These are phyloP conservation scores for Uronychia setigera DNA, from an alignment of 73 alveolate genomes.

Conservation along the genomic window DNA sequence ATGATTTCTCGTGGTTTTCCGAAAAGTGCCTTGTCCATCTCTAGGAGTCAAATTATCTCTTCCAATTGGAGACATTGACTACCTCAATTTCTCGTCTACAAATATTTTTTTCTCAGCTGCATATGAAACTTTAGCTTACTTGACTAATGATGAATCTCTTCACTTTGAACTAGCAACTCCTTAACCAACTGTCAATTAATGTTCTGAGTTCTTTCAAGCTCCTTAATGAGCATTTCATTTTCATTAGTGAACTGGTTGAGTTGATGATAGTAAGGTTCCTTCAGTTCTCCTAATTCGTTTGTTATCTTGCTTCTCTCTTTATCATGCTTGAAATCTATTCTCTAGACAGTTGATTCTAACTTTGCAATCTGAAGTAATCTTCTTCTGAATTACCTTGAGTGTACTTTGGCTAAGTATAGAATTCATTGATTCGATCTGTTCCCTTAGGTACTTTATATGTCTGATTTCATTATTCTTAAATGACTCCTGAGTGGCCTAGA, in stretches of 20 bases:
- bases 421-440: not conserved
- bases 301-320: not conserved
- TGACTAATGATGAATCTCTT: too few species aligned
- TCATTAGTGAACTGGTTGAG: not conserved
- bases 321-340: not conserved
- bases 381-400: not conserved
- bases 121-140: too few species aligned
- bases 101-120: too few species aligned
- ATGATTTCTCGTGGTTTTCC: too few species aligned
- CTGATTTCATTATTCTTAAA: too few species aligned
- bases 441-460: not conserved
- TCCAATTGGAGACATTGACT: too few species aligned
- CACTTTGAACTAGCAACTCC: too few species aligned
- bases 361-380: not conserved
- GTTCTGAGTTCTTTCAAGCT: not conserved
- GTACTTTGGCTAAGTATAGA: not conserved
- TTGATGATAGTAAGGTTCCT: not conserved
- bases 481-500: too few species aligned
- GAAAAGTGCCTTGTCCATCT: too few species aligned
- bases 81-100: too few species aligned
- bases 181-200: not conserved
- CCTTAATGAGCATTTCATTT: not conserved
- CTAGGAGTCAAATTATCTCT: too few species aligned
- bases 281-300: not conserved
- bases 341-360: not conserved